phyloP scores from a whole-genome alignment of 371 early-diverging fungal species.

The Gilbertella persicaria region DNA sequence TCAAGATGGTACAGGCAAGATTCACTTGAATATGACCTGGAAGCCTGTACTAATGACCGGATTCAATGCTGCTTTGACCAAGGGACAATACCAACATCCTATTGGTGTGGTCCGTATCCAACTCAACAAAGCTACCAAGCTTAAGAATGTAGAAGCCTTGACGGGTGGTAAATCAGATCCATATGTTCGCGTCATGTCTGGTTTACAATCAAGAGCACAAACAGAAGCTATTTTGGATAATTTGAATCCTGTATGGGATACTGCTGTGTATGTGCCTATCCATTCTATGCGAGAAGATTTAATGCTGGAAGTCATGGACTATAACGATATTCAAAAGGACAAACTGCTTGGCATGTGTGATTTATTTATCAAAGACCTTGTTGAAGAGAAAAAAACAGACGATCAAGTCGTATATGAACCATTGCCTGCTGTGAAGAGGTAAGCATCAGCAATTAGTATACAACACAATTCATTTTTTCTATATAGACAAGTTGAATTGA shows the following conservation, averaged over 20 bases:
- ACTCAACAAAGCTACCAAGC: constrained; percentile 61
- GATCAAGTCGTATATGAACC: constrained; percentile 35
- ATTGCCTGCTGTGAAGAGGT: constrained; percentile 31
- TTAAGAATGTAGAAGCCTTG: constrained; percentile 66
- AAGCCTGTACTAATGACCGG: constrained; percentile 47
- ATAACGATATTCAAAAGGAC: constrained; percentile 59
- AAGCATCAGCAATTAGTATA: no score
- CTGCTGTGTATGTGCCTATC: constrained; percentile 65
- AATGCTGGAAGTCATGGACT: constrained; percentile 74
- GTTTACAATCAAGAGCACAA: constrained; percentile 48
- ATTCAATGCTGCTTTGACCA: constrained; percentile 34
- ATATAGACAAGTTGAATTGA: constrained; percentile 52
- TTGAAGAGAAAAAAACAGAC: constrained; percentile 21
- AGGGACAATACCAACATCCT: constrained; percentile 48
- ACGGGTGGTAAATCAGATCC: constrained; percentile 78
- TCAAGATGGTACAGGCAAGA: constrained; percentile 39
- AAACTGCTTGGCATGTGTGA: constrained; percentile 60
- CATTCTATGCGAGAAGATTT: constrained; percentile 64
- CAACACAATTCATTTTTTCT: not conserved
- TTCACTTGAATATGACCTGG: constrained; percentile 44
- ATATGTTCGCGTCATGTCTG: constrained; percentile 66
- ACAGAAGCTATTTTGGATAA: constrained; percentile 68
- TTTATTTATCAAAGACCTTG: constrained; percentile 29
- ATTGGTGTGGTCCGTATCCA: constrained; percentile 79
- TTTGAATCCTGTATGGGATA: constrained; percentile 83